phyloP scores from a whole-genome alignment of 306 rosid species.

The Alnus glutinosa region DNA sequence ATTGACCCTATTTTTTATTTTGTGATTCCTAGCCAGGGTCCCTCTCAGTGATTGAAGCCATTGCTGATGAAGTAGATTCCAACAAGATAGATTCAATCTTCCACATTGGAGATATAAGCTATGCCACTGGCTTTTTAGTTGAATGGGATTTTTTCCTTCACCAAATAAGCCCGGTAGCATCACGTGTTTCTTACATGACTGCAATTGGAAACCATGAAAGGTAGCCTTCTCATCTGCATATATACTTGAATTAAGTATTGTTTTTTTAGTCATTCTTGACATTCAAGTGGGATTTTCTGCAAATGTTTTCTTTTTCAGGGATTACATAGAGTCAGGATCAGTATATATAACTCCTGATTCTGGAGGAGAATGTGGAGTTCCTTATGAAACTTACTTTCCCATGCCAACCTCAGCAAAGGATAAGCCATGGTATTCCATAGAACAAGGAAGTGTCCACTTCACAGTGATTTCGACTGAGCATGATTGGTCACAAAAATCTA shows the following conservation, averaged over 20 bases:
- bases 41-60: conserved; percentile 62
- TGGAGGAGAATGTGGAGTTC: conserved; percentile 95
- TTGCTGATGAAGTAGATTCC: conserved; percentile 46
- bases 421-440: conserved; percentile 91
- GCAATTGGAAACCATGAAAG: conserved; percentile 95
- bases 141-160: conserved; percentile 89
- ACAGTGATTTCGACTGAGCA: conserved; percentile 88
- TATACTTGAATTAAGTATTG: neutral
- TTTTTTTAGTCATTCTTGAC: neutral
- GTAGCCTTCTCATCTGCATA: conserved; percentile 29
- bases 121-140: conserved; percentile 80
- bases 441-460: conserved; percentile 76
- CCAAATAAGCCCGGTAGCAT: conserved; percentile 65
- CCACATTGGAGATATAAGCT: conserved; percentile 97
- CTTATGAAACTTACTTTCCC: conserved; percentile 80
- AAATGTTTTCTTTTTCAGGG: conserved; percentile 38
- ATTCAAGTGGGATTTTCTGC: too few relatives aligned
- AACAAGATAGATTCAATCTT: conserved; percentile 56
- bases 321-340: conserved; percentile 60
- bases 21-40: conserved; percentile 72
- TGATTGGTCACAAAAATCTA: conserved; percentile 56
- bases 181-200: conserved; percentile 79
- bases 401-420: conserved; percentile 80
- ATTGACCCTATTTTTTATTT: conserved; percentile 8
- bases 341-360: conserved; percentile 66